Evolutionary conservation across 2,329 filamentous ascomycete species (phyloP), one percentile per base, ranked within the genome.

Genomic region (Triangularia verruculosa): DNA sequence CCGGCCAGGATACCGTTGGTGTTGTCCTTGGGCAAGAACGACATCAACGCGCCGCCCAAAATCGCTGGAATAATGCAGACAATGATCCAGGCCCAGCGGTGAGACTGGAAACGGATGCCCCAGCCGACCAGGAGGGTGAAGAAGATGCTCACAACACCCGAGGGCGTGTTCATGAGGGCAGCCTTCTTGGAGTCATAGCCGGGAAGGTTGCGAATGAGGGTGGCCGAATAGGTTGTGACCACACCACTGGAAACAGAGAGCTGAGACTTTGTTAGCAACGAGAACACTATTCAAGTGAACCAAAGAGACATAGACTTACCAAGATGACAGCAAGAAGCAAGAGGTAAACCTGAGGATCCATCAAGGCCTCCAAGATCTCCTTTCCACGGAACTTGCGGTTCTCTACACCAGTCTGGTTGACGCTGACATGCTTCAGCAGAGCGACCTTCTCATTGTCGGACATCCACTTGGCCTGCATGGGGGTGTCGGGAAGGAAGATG

Each of bases 401-500:
- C 59, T 80, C 77, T 32, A 86, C 80, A 34, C 85, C 85, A 4
- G 83, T 86, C 74, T 86, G 81, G 72, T 88, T 87, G 62, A 81
- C 77, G 34, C 80, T 81, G 51, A 86, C 79, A 59, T 83, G 81
- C 73, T 82, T 82, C 32, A 84, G 73, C 22, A 84, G 76, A 1
- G 78, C 78, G 5, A 81, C 76, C 65, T 76, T 75, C 67, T 81
- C 78, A n/a, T 70, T 70, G 43, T 76, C 72, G 1, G 71, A 75
- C 17, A 80, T 65, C 72, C 75, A 80, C 9, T 61, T 62, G 1
- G 82, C 78, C 52, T 76, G 74, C 68, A 83, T 79, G 1, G 81
- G 82, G 8, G 78, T 80, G 69, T 83, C 81, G 0, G 83, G 83
- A 17, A 85, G 72, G 63, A 80, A 77, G 54, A 79, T 69, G 20